These are phyloP conservation scores for Aspergillus sp. DNA, from an alignment of 2,329 filamentous ascomycete species.

Conservation along the genomic window DNA sequence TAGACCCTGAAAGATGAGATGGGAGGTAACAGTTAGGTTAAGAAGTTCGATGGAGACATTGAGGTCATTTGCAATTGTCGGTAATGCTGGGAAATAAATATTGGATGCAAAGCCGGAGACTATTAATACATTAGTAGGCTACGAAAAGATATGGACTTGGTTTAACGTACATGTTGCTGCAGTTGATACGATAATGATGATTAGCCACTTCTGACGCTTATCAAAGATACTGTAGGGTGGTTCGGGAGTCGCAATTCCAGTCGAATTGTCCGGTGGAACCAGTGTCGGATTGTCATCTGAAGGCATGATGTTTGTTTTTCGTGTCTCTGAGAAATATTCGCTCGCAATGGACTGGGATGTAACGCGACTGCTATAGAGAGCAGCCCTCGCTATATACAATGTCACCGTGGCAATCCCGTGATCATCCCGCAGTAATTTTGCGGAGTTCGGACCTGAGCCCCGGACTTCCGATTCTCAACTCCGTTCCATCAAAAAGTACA, in stretches of 20 bases:
- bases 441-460: conserved; percentile 5
- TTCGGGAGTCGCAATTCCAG: conserved; percentile 5
- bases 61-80: conserved; percentile 45
- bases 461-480: background rate
- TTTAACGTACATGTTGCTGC: conserved; percentile 52
- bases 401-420: background rate
- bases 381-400: too few species aligned
- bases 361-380: too few species aligned
- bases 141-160: background rate
- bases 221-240: conserved; percentile 56
- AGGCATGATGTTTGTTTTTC: background rate
- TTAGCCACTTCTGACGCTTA: conserved; percentile 50
- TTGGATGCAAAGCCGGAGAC: conserved; percentile 49
- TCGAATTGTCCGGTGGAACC: background rate
- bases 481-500: too few species aligned
- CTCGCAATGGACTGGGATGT: background rate
- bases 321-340: background rate
- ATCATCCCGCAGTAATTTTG: background rate
- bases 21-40: conserved; percentile 34
- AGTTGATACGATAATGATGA: conserved; percentile 51
- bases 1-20: conserved; percentile 60
- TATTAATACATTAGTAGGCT: conserved; percentile 10
- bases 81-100: conserved; percentile 52
- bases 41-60: conserved; percentile 41
- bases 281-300: background rate